A percentile compares a stretch with the other conserved stretches of the same genome.
phyloP scores from a whole-genome alignment of 1,284 basidiomycete species.

The Cryptococcus sp. region DNA sequence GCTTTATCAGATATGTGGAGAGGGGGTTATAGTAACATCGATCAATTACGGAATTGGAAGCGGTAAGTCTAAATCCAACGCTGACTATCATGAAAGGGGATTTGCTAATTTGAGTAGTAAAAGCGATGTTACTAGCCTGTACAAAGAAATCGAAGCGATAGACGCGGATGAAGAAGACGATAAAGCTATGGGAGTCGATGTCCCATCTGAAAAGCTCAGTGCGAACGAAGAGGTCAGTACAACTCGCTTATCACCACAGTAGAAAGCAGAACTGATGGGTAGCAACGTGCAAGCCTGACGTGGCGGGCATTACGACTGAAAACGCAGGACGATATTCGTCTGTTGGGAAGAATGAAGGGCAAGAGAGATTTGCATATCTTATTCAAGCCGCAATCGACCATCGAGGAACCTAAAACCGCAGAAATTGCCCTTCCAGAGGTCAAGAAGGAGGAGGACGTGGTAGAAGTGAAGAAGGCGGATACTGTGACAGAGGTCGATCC shows the following conservation, averaged over 20 bases:
- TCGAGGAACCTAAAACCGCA: background rate
- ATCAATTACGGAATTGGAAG: conserved; percentile 30
- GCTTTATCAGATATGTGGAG: conserved; percentile 31
- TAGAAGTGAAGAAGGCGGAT: background rate
- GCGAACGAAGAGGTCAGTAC: conserved; percentile 24
- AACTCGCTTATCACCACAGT: too few relatives aligned
- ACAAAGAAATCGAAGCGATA: conserved; percentile 25
- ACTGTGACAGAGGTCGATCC: background rate
- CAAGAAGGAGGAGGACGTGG: conserved; percentile 1
- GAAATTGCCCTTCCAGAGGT: conserved; percentile 2
- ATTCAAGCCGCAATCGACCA: conserved; percentile 11
- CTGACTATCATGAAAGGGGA: background rate
- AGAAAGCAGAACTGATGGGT: conserved; percentile 2
- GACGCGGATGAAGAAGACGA: conserved; percentile 39
- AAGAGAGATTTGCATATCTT: conserved; percentile 28
- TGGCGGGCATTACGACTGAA: conserved; percentile 39
- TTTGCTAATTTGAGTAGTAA: conserved; percentile 11
- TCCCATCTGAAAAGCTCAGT: conserved; percentile 12
- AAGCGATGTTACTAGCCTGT: conserved; percentile 18
- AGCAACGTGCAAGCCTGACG: conserved; percentile 28
- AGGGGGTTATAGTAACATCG: conserved; percentile 27
- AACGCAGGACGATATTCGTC: conserved; percentile 24
- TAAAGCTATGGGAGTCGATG: conserved; percentile 33
- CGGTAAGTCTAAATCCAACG: conserved; percentile 7
- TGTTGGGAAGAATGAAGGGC: conserved; percentile 18